Percentiles rank a stretch among this genome's conserved stretches.
Evolutionary conservation across 2,329 filamentous ascomycete genomes (phyloP).

Genomic region (Penicillium sp.): DNA sequence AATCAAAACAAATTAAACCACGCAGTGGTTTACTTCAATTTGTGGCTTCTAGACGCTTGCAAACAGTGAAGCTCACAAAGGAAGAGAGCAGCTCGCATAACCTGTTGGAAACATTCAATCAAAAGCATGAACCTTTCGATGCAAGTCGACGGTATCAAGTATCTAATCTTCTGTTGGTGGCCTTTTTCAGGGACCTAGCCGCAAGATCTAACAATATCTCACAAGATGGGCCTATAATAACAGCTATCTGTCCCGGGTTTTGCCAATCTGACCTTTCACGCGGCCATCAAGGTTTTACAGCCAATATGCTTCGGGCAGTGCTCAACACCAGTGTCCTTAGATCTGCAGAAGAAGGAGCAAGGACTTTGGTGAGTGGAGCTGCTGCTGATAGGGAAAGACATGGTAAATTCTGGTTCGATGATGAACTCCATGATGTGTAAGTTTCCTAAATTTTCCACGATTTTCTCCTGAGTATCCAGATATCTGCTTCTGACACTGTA

Average conservation of each 20-base stretch:
- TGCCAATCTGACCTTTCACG: slow-evolving; percentile 8
- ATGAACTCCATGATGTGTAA: slow-evolving; percentile 6
- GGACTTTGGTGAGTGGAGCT: slow-evolving; percentile 4
- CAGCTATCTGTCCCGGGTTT: slow-evolving; percentile 6
- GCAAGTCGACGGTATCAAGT: slow-evolving; percentile 7
- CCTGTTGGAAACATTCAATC: slow-evolving; percentile 2
- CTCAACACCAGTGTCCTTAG: slow-evolving; percentile 2
- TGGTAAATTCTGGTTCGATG: slow-evolving; percentile 9
- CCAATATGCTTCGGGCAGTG: not conserved
- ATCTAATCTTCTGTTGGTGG: slow-evolving; percentile 5
- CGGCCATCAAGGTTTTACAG: slow-evolving; percentile 7
- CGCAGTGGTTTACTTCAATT: slow-evolving; percentile 4
- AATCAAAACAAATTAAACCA: not conserved
- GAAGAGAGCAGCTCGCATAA: not conserved
- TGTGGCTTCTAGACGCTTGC: slow-evolving; percentile 6
- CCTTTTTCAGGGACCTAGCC: not conserved
- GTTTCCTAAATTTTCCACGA: not conserved
- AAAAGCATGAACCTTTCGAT: not conserved
- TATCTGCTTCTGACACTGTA: not conserved
- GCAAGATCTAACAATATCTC: not conserved
- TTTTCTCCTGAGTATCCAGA: not conserved
- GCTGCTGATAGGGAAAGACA: not conserved
- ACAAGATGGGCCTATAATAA: not conserved
- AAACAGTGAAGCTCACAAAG: slow-evolving; percentile 1
- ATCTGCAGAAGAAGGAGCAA: slow-evolving; percentile 6